Evolutionary conservation across 2,329 filamentous ascomycete species (phyloP), one percentile per base, ranked within the genome.

Genomic region (Capronia americana): DNA sequence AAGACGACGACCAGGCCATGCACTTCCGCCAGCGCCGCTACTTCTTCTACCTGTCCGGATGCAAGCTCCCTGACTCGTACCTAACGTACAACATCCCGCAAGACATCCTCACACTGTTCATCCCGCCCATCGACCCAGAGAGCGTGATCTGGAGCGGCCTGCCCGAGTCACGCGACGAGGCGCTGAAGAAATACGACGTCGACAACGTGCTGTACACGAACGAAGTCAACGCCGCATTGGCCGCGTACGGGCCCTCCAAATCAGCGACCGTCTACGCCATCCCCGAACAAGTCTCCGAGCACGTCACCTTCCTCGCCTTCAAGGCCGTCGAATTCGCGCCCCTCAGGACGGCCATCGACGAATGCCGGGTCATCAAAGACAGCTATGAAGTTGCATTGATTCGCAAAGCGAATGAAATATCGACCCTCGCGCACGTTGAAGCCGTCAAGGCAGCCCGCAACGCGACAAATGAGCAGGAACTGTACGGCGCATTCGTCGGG

Each of bases 11-110:
- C 78, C 88, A 91, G 75, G 85, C 89, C 7, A 86, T 88, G 74
- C 92, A 88, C 26, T 97, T 97, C 78, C 86, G 92, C 71, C 93
- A 97, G 80, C 91, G 93, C 69, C 90, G 95, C 63, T 92, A 88
- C 78, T 99, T 99, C 82, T 97, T 91, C 86, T 99, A 99, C 79
- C 84, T 98, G 53, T 94, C 92, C 26, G 95, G 95, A 73, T 96
- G 89, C 75, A 85, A 88, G 69, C 84, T 96, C 32, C 86, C 93
- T 66, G 93, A 97, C 78, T 90, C 90, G 74, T 89, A 89, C 76
- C 86, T 92, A 67, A 86, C 90, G 64, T 97, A 97, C 82, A 90
- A 97, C 71, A 89, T 96, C 65, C 82, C 86, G 54, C 84, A 87
- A 56, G 85, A 88, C 70, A 87, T 88, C 73, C 86, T 93, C 48